Percentiles rank a stretch among this genome's conserved stretches.
Evolutionary conservation across 306 rosid genomes (phyloP).

Genomic region (Psophocarpus tetragonolobus): DNA sequence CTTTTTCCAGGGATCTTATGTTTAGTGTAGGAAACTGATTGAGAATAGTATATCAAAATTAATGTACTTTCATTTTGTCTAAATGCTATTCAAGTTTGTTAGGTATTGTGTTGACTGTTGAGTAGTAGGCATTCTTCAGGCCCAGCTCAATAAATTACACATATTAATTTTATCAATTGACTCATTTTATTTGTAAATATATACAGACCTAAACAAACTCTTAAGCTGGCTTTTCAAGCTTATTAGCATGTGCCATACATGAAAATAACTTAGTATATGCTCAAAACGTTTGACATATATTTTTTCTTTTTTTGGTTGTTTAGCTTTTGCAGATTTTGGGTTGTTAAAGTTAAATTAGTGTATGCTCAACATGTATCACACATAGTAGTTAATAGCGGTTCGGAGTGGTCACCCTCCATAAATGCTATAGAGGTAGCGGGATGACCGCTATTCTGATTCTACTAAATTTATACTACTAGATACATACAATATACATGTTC

Average conservation of each 20-base stretch:
- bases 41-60: neutral
- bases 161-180: neutral
- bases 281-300: too few species aligned
- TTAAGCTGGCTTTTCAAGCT: constrained; percentile 19
- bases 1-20: neutral
- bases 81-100: neutral
- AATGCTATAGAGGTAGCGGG: too few species aligned
- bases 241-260: neutral
- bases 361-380: constrained; percentile 1
- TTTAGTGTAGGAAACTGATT: neutral
- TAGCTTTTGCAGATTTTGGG: neutral
- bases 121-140: neutral
- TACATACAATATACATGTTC: too few species aligned
- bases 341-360: constrained; percentile 9
- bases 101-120: neutral
- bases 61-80: neutral
- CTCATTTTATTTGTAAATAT: constrained; percentile 7
- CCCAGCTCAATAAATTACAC: neutral
- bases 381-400: too few species aligned
- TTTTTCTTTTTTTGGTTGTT: neutral
- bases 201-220: constrained; percentile 6
- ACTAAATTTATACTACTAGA: too few species aligned
- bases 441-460: too few species aligned
- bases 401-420: too few species aligned
- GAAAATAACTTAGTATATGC: neutral